A percentile compares a stretch with the other conserved stretches of the same genome.
Conservation (phyloP, 345 rosid genomes). For the Ceriops zippeliana region DNA sequence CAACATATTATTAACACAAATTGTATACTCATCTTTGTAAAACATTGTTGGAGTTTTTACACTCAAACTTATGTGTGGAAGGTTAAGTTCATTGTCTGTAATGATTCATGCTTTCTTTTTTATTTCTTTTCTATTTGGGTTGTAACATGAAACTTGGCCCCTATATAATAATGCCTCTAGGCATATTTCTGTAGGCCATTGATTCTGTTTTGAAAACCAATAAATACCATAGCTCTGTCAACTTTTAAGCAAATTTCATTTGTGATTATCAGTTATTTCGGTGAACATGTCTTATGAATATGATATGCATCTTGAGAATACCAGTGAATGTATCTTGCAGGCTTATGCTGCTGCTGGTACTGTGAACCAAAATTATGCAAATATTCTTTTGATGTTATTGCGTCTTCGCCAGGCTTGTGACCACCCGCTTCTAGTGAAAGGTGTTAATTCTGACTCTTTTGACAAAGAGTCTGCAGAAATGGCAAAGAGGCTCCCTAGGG, state of each 20-base stretch:
- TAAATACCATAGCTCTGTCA: no score
- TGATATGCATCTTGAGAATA: conserved; percentile 7
- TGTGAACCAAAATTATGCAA: conserved; percentile 87
- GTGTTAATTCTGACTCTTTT: conserved; percentile 49
- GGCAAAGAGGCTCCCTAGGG: conserved; percentile 58
- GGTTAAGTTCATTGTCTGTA: neutral
- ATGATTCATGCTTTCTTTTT: neutral
- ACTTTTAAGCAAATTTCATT: neutral
- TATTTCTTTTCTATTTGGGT: neutral
- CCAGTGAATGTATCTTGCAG: conserved; percentile 33
- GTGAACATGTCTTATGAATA: neutral
- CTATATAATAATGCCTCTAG: no score
- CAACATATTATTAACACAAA: neutral
- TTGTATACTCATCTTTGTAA: no score
- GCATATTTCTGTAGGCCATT: no score
- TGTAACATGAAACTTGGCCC: neutral
- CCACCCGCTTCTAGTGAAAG: conserved; percentile 80
- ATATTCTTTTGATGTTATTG: conserved; percentile 92
- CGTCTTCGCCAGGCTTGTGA: conserved; percentile 98
- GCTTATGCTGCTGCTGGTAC: conserved; percentile 96
- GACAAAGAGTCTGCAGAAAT: conserved; percentile 63
- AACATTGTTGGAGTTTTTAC: neutral
- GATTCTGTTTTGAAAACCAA: no score
- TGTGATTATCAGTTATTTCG: neutral
- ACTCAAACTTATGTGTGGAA: neutral